These are phyloP conservation scores for Sonneratia alba DNA, from an alignment of 345 rosid species.

Conservation along the genomic window DNA sequence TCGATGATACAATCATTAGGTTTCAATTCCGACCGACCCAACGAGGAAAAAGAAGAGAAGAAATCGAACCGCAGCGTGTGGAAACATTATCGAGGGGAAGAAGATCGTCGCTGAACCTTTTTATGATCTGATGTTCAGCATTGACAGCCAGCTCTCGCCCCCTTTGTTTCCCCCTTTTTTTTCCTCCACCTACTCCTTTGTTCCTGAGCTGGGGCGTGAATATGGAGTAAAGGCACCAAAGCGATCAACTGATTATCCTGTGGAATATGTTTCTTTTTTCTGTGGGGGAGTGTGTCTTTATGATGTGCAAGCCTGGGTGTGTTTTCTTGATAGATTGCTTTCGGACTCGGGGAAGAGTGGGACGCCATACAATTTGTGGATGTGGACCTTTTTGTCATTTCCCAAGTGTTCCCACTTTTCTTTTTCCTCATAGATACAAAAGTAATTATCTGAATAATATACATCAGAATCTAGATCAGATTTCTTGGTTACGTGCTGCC, in stretches of 20 bases:
- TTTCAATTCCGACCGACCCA: conserved; percentile 5
- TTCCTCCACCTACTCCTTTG: neutral
- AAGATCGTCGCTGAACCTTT: conserved; percentile 6
- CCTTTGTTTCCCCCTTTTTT: neutral
- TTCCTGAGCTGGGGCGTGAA: neutral
- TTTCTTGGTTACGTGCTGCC: neutral
- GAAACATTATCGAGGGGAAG: neutral
- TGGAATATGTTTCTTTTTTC: conserved; percentile 9
- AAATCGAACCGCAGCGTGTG: neutral
- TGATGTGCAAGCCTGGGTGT: neutral
- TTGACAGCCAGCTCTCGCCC: neutral
- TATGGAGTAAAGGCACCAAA: conserved; percentile 6
- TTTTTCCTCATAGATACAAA: neutral
- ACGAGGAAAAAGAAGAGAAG: neutral
- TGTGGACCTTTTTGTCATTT: conserved; percentile 9
- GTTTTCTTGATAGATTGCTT: neutral
- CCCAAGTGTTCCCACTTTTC: neutral
- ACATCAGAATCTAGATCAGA: neutral
- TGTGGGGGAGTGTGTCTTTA: neutral
- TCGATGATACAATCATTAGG: conserved; percentile 4
- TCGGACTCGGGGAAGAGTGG: neutral
- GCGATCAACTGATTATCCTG: neutral
- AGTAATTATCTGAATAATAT: neutral
- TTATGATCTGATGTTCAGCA: conserved; percentile 9
- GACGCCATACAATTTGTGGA: conserved; percentile 1